Evolutionary conservation across 2,329 filamentous ascomycete genomes (phyloP).

Genomic region (Talaromyces sp.): DNA sequence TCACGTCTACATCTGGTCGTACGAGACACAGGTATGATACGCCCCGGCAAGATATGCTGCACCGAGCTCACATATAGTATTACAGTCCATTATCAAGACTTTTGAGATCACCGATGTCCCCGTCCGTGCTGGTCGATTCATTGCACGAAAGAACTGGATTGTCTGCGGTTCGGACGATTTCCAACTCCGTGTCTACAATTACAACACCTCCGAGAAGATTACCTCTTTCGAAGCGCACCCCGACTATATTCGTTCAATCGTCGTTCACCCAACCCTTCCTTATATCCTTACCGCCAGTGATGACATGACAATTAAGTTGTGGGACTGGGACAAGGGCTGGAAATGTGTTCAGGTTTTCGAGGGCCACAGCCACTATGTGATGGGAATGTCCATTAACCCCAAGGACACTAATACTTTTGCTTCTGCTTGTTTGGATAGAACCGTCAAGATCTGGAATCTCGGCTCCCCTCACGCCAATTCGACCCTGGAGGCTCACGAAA

Average conservation of each 20-base stretch:
- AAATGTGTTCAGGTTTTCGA: constrained; percentile 97
- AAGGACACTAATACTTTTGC: constrained; percentile 94
- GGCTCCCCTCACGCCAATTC: constrained; percentile 94
- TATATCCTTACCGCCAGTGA: constrained; percentile 95
- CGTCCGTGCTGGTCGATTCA: constrained; percentile 92
- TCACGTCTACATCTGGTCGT: constrained; percentile 99
- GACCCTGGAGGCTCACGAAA: constrained; percentile 94
- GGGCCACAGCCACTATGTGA: constrained; percentile 94
- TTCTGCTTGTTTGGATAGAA: constrained; percentile 92
- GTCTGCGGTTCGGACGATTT: constrained; percentile 95
- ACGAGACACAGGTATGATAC: constrained; percentile 73
- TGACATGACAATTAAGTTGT: constrained; percentile 98
- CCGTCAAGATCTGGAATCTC: constrained; percentile 97
- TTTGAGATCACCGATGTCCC: constrained; percentile 99
- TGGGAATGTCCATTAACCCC: constrained; percentile 95
- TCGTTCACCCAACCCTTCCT: constrained; percentile 90
- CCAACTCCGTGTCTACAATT: constrained; percentile 89
- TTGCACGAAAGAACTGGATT: constrained; percentile 99
- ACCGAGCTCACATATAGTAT: constrained; percentile 22
- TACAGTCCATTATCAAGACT: constrained; percentile 86
- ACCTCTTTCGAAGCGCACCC: constrained; percentile 96
- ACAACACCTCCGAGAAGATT: constrained; percentile 99
- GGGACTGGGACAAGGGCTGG: constrained; percentile 99
- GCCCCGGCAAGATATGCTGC: not conserved
- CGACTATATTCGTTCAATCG: constrained; percentile 97